A percentile compares a stretch with the other conserved stretches of the same genome.
These are phyloP conservation scores for Eimeria praecox DNA, from an alignment of 169 alveolate species.

Conservation along the genomic window DNA sequence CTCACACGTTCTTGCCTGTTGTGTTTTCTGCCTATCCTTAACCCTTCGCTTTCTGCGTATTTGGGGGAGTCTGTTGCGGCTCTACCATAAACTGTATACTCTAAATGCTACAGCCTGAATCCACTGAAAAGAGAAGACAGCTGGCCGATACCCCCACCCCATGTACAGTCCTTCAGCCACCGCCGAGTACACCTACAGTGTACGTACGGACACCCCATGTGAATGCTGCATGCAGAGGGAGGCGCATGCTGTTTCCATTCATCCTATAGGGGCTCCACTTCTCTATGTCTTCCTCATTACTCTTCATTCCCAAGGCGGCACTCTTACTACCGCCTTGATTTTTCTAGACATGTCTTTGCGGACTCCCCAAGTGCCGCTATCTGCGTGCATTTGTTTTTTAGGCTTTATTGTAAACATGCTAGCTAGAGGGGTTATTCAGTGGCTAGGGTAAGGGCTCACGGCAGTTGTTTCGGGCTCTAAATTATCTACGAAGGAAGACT, in stretches of 20 bases:
- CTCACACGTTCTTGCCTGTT: neutral
- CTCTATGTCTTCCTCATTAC: neutral
- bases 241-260: constrained; percentile 51
- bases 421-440: neutral
- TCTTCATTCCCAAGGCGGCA: neutral
- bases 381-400: neutral
- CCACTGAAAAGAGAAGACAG: neutral
- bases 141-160: neutral
- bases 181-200: neutral
- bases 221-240: constrained; percentile 47
- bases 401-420: neutral
- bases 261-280: neutral
- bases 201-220: neutral
- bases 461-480: neutral
- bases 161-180: neutral
- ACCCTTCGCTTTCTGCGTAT: neutral
- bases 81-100: neutral
- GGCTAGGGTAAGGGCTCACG: neutral
- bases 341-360: neutral
- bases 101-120: neutral
- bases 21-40: neutral
- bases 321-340: neutral
- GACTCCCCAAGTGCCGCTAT: neutral
- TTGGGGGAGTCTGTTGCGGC: neutral
- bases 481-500: neutral